Percentiles rank a stretch among this genome's conserved stretches.
These are phyloP conservation scores for Apiospora marii DNA, from an alignment of 2,329 filamentous ascomycete species.

Conservation along the genomic window DNA sequence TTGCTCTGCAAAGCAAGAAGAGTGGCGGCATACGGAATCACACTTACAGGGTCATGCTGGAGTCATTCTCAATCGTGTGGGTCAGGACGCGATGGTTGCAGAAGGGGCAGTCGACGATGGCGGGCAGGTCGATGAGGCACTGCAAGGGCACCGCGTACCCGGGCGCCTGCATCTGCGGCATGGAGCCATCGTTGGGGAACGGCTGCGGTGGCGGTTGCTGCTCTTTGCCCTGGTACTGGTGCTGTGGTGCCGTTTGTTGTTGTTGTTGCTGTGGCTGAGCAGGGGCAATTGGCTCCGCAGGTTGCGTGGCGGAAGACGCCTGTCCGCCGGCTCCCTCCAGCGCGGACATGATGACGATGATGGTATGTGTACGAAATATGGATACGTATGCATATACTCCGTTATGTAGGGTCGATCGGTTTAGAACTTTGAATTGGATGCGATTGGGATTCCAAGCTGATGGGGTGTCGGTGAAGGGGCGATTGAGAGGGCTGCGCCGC, in stretches of 20 bases:
- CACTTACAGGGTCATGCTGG: slow-evolving; percentile 30
- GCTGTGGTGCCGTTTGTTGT: not conserved
- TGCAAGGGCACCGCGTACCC: slow-evolving; percentile 6
- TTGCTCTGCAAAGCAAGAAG: not conserved
- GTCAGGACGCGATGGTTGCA: slow-evolving; percentile 27
- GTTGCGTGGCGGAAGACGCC: not conserved
- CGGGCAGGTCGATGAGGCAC: slow-evolving; percentile 19
- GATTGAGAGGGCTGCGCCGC: not conserved
- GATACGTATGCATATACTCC: not conserved
- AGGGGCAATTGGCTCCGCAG: not conserved
- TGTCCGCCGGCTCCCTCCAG: not conserved
- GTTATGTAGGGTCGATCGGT: not conserved
- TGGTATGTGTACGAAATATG: not conserved
- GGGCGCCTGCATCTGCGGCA: not conserved
- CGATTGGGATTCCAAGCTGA: not conserved
- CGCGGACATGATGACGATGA: not conserved
- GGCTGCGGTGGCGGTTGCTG: not conserved
- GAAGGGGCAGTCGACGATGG: slow-evolving; percentile 31
- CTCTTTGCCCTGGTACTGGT: not conserved
- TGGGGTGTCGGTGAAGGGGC: not conserved
- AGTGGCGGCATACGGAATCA: not conserved
- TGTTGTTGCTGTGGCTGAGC: slow-evolving; percentile 21
- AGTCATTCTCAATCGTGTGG: slow-evolving; percentile 27
- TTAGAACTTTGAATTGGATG: not conserved
- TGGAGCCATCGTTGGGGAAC: not conserved